Percentiles rank a stretch among this genome's conserved stretches.
Evolutionary conservation across 371 early-diverging fungal genomes (phyloP).

Genomic region (Mucor irregularis): DNA sequence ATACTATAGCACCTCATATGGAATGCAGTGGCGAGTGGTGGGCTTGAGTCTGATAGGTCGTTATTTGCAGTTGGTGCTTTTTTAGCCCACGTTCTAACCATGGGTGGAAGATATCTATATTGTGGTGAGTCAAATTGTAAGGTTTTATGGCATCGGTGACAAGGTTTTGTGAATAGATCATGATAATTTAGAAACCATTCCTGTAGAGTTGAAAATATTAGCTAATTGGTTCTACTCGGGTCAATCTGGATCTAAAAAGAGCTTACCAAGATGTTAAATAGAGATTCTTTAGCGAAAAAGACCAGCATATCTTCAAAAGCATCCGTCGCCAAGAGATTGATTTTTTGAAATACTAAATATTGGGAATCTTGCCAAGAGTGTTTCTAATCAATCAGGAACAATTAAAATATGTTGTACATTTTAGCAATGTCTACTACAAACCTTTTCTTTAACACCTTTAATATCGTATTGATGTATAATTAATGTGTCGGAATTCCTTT

Average conservation of each 20-base stretch:
- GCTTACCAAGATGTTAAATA: constrained; percentile 36
- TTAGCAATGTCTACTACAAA: constrained; percentile 3
- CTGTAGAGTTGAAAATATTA: constrained; percentile 6
- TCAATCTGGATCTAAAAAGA: too few species aligned
- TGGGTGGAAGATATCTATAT: constrained; percentile 44
- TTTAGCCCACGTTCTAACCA: constrained; percentile 47
- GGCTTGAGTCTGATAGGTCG: constrained; percentile 3
- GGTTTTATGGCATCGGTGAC: constrained; percentile 42
- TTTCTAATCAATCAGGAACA: background rate
- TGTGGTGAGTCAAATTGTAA: constrained; percentile 48
- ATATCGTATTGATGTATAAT: constrained; percentile 42
- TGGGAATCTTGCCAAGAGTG: constrained; percentile 33
- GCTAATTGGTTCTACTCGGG: too few species aligned
- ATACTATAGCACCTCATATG: constrained; percentile 43
- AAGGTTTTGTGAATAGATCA: constrained; percentile 40
- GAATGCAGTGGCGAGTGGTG: constrained; percentile 26
- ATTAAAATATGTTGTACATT: background rate
- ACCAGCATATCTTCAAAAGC: constrained; percentile 43
- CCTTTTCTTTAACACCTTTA: constrained; percentile 41
- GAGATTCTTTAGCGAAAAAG: constrained; percentile 32
- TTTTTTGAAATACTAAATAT: constrained; percentile 40
- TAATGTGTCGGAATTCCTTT: constrained; percentile 27
- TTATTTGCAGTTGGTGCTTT: constrained; percentile 15
- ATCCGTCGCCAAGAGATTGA: constrained; percentile 32
- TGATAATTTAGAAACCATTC: constrained; percentile 46